Evolutionary conservation across 495 filamentous ascomycete genomes (phyloP).

Genomic region (Penicillium malachiteum): DNA sequence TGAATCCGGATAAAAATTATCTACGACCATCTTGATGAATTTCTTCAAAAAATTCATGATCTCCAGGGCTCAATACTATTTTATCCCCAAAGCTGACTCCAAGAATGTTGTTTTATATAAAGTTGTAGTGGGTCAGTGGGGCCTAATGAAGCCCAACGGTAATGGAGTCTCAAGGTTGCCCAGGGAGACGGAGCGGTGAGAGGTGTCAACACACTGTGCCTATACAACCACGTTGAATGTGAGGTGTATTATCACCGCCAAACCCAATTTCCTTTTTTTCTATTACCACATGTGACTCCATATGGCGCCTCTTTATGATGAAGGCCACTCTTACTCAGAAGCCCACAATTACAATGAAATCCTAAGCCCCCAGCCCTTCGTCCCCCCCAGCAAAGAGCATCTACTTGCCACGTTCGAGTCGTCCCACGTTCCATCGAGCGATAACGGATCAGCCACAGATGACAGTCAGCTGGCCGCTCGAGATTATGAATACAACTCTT

Average conservation of each 20-base stretch:
- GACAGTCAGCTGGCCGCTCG: constrained; percentile 24
- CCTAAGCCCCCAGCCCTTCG: constrained; percentile 25
- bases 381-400: constrained; percentile 17
- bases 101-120: neutral
- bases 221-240: neutral
- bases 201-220: constrained; percentile 1
- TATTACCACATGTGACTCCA: constrained; percentile 3
- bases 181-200: constrained; percentile 6
- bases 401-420: constrained; percentile 23
- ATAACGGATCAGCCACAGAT: constrained; percentile 16
- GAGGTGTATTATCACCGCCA: neutral
- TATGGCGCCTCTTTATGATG: constrained; percentile 25
- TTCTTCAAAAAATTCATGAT: too few relatives aligned
- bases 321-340: constrained; percentile 6
- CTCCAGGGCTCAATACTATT: too few relatives aligned
- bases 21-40: neutral
- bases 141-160: constrained; percentile 3
- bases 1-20: neutral
- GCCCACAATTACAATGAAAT: constrained; percentile 18
- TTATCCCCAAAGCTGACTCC: too few relatives aligned
- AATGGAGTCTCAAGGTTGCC: constrained; percentile 1
- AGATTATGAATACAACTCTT: constrained; percentile 38
- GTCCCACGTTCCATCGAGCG: constrained; percentile 16
- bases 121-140: neutral
- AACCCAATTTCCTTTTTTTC: neutral